These are phyloP conservation scores for Podila epigama DNA, from an alignment of 192 early-diverging fungal species.

Conservation along the genomic window DNA sequence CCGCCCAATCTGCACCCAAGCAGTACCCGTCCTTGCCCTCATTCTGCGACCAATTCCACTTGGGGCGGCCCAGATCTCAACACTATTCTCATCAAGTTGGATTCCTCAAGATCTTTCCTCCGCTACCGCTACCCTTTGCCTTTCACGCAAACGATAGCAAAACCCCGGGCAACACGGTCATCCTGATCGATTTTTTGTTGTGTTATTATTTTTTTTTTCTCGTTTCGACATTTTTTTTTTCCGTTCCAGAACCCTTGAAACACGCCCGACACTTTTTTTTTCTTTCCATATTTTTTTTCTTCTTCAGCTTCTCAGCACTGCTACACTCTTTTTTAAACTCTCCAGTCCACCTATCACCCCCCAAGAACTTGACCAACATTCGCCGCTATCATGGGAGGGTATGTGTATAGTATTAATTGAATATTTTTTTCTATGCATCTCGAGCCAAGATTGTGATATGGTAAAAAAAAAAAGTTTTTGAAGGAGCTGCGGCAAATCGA, in stretches of 20 bases:
- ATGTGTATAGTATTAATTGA: not conserved
- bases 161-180: not conserved
- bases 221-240: not conserved
- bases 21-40: constrained; percentile 11
- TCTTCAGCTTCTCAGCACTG: too few relatives aligned
- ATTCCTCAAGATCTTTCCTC: constrained; percentile 50
- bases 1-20: constrained; percentile 24
- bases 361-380: constrained; percentile 36
- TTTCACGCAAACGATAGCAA: constrained; percentile 50
- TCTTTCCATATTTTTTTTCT: not conserved
- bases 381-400: constrained; percentile 37
- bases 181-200: not conserved
- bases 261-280: not conserved
- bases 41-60: constrained; percentile 1
- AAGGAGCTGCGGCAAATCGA: too few relatives aligned
- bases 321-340: too few relatives aligned
- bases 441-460: not conserved
- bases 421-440: not conserved
- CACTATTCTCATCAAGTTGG: constrained; percentile 30
- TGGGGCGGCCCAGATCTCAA: not conserved
- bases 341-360: too few relatives aligned
- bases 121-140: constrained; percentile 50
- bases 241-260: too few relatives aligned
- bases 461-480: too few relatives aligned
- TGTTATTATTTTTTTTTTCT: not conserved